These are phyloP conservation scores for Babesia bovis DNA, from an alignment of 169 alveolate genomes.

Conservation along the genomic window DNA sequence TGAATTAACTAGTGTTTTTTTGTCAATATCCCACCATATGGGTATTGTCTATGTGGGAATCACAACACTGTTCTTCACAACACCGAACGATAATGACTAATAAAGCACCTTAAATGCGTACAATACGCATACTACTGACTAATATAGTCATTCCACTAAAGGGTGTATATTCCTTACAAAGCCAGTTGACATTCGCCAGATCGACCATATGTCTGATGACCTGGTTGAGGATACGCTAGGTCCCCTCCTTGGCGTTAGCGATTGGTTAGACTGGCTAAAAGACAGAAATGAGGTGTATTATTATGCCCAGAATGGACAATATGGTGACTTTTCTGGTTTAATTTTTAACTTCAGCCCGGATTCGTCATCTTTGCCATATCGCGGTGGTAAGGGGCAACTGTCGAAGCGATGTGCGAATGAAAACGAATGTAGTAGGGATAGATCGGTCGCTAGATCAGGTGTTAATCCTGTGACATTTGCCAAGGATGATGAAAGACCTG, in stretches of 20 bases:
- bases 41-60: background rate
- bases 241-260: conserved; percentile 22
- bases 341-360: background rate
- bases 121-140: background rate
- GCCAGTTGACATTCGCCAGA: background rate
- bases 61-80: background rate
- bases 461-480: background rate
- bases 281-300: conserved; percentile 4
- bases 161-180: background rate
- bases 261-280: conserved; percentile 6
- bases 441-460: background rate
- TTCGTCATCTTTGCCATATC: background rate
- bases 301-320: conserved; percentile 20
- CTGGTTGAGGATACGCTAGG: conserved; percentile 27
- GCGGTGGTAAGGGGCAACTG: background rate
- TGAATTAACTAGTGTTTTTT: background rate
- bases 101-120: no score
- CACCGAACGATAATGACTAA: no score
- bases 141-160: background rate
- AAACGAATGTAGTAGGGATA: background rate
- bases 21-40: background rate
- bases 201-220: conserved; percentile 33
- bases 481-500: background rate
- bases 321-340: background rate
- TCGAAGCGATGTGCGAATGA: background rate